These are phyloP conservation scores for Silene noctiflora DNA, from an alignment of 179 eudicot genomes.

Conservation along the genomic window DNA sequence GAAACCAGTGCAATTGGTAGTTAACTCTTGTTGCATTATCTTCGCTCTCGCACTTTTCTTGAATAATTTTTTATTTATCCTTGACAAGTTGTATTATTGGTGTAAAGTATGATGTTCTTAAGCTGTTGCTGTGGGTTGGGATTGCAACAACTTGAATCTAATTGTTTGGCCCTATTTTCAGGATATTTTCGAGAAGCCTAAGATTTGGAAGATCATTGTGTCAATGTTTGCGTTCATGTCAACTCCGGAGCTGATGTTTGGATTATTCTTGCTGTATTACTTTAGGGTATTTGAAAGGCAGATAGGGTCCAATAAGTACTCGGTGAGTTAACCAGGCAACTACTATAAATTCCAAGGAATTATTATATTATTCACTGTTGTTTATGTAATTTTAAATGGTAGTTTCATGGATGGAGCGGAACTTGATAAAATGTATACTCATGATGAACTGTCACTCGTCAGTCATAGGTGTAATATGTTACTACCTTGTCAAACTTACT, in stretches of 20 bases:
- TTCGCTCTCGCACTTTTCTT: background rate
- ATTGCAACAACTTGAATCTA: background rate
- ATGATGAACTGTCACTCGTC: no score
- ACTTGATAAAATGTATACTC: background rate
- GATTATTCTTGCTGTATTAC: conserved; percentile 80
- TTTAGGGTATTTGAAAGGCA: conserved; percentile 97
- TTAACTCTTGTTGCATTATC: background rate
- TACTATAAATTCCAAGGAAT: background rate
- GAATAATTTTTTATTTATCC: background rate
- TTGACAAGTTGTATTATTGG: background rate
- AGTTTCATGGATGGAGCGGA: background rate
- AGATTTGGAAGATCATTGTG: conserved; percentile 77
- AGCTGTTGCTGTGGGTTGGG: background rate
- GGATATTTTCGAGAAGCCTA: conserved; percentile 82
- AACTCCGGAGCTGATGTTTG: conserved; percentile 86
- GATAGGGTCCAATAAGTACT: conserved; percentile 91
- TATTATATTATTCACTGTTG: conserved; percentile 1
- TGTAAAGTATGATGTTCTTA: background rate
- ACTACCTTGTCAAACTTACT: no score
- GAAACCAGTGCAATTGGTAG: background rate
- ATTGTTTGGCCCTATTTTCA: conserved; percentile 29
- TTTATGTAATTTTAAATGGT: conserved; percentile 1
- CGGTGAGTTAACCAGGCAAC: conserved; percentile 50
- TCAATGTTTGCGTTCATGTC: conserved; percentile 83
- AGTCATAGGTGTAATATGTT: no score